Evolutionary conservation across 352 stramenopile species (phyloP), one percentile per base, ranked within the genome.

Genomic region (Phytophthora brassicae): DNA sequence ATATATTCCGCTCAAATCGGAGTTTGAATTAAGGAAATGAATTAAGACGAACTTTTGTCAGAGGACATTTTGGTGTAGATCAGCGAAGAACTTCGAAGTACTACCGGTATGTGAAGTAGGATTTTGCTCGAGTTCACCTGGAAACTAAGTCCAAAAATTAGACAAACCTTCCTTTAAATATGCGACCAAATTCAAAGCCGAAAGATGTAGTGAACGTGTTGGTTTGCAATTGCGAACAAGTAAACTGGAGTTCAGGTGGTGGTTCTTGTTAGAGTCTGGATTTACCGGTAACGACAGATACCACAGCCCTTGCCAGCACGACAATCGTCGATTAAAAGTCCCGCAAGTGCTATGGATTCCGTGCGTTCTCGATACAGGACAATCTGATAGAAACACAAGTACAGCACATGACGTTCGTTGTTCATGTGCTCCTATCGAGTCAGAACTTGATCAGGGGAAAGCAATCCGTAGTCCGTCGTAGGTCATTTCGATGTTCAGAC

Each of bases 111-210:
- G n/a, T n/a, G n/a, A n/a, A n/a, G n/a, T n/a, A n/a, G n/a, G n/a
- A n/a, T n/a, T n/a, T n/a, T n/a, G n/a, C n/a, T n/a, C n/a, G n/a
- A n/a, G n/a, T n/a, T n/a, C n/a, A n/a, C n/a, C 46, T 20, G 75
- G 75, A 35, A 94, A 56, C 22, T 81, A 90, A 74, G 64, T 92
- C 83, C 8, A 77, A 91, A 36, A 94, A 87, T 73, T 94, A 94
- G 23, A 90, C 79, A 29, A 94, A 72, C 5, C 82, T 79, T 4
- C 65, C 58, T 12, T 73, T 79, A 41, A 73, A 59, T 43, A 92
- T 45, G 86, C 77, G 45, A n/a, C n/a, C n/a, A n/a, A n/a, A n/a
- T n/a, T n/a, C n/a, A n/a, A n/a, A n/a, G n/a, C n/a, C n/a, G n/a
- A n/a, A n/a, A n/a, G n/a, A n/a, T n/a, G n/a, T n/a, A n/a, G n/a